Base-by-base conservation (phyloP, 2,329 filamentous ascomycete species). In the Diaporthe vexans region DNA sequence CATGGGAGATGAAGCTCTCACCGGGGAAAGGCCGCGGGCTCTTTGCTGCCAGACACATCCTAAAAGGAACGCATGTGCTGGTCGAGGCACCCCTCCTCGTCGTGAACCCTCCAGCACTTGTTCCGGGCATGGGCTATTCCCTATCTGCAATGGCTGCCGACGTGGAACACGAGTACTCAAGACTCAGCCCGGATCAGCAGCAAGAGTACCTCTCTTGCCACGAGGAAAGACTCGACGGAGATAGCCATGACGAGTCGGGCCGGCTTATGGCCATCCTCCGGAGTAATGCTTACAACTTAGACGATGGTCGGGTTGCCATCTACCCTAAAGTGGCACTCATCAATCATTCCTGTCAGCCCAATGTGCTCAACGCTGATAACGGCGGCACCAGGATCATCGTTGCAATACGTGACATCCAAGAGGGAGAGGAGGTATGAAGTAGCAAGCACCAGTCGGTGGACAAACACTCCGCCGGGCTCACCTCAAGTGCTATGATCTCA, bases 1-100 rank as follows among this genome's bases (percentile, higher is more conserved):
- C 40, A 84, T 91, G 72, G 29, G 79, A 81, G 29, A 74, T 84
- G 68, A 79, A 77, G 33, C 75, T 76, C 6, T 78, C 82, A 7
- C 77, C 81, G 0, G 79, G 79, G n/a, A 86, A 85, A 77, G 85
- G 85, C 15, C 81, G 83, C 43, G 85, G 84, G 43, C 81, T 83
- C 72, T 80, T 86, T 72, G 84, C 84, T 3, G 74, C 78, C 9
- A 74, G 76, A 24, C 8, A 73, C 21, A 81, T 86, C 70, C 58
- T 77, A 35, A 78, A 78, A 21, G 84, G 85, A 6, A 83, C 82
- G 0, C 81, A 82, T 17, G 83, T 86, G 71, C 79, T 86, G 21
- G 79, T 79, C 29, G 84, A 86, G 59, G 43, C 75, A 0, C 81
- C 84, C 0, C 80, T 86, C 0, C 76, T 86, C 58, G 71, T 77